Conservation (phyloP, 2,329 filamentous ascomycete genomes). For the Beauveria rudraprayagi region DNA sequence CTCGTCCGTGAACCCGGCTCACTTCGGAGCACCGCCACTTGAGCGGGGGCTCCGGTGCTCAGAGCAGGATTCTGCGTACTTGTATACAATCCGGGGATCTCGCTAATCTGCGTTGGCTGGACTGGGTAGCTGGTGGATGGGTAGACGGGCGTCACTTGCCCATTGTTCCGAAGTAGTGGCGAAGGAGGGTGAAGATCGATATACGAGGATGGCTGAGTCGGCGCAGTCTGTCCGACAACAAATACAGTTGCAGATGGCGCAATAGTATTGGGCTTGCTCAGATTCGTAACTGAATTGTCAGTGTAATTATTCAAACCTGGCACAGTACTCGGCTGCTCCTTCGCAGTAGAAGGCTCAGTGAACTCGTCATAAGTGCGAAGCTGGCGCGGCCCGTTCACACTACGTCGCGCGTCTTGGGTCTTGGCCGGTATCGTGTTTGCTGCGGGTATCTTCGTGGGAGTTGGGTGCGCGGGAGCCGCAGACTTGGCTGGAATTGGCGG, state of each 20-base stretch:
- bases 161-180: slow-evolving; percentile 63
- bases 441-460: not conserved
- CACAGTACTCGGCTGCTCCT: slow-evolving; percentile 12
- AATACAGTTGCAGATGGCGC: not conserved
- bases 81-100: slow-evolving; percentile 2
- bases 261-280: slow-evolving; percentile 22
- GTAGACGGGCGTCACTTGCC: slow-evolving; percentile 65
- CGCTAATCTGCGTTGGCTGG: slow-evolving; percentile 28
- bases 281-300: slow-evolving; percentile 4
- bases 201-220: slow-evolving; percentile 14
- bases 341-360: not conserved
- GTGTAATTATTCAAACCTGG: slow-evolving; percentile 26
- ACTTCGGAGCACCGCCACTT: slow-evolving; percentile 49
- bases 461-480: not conserved
- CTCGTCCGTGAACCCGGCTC: slow-evolving; percentile 42
- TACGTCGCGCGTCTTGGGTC: not conserved
- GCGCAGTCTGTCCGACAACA: not conserved
- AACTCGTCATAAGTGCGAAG: slow-evolving; percentile 7
- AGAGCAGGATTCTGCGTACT: slow-evolving; percentile 7
- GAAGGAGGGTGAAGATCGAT: slow-evolving; percentile 36
- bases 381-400: not conserved
- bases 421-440: slow-evolving; percentile 3
- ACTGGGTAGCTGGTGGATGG: slow-evolving; percentile 60
- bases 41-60: slow-evolving; percentile 33
- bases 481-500: slow-evolving; percentile 28